A percentile compares a stretch with the other conserved stretches of the same genome.
Evolutionary conservation across 2,329 filamentous ascomycete species (phyloP).

Genomic region (Penicillium sp.): DNA sequence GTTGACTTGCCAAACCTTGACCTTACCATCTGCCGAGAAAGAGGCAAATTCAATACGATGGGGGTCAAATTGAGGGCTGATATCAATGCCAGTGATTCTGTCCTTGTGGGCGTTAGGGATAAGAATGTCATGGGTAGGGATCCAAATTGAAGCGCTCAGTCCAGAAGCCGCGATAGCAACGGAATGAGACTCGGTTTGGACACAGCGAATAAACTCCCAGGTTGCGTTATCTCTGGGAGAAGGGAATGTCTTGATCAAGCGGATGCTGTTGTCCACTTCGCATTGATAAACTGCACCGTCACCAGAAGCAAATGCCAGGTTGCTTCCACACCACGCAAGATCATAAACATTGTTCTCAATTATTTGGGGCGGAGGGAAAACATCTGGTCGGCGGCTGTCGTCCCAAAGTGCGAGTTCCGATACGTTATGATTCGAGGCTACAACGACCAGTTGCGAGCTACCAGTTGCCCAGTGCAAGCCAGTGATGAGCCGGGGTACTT

Average conservation of each 20-base stretch:
- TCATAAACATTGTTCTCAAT: conserved; percentile 43
- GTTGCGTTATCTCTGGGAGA: conserved; percentile 29
- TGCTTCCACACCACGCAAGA: conserved; percentile 41
- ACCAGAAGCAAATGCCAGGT: conserved; percentile 41
- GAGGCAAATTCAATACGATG: conserved; percentile 41
- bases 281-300: conserved; percentile 42
- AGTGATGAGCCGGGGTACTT: conserved; percentile 44
- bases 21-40: conserved; percentile 45
- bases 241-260: conserved; percentile 34
- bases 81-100: conserved; percentile 44
- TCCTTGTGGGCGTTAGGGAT: conserved; percentile 41
- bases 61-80: conserved; percentile 35
- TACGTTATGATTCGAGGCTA: conserved; percentile 42
- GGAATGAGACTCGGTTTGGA: conserved; percentile 26
- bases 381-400: conserved; percentile 36
- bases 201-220: conserved; percentile 44
- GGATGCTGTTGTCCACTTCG: conserved; percentile 38
- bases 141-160: conserved; percentile 41
- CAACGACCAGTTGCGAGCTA: conserved; percentile 41
- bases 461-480: conserved; percentile 42
- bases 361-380: conserved; percentile 35
- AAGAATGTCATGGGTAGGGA: conserved; percentile 44
- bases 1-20: conserved; percentile 46
- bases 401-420: conserved; percentile 48
- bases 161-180: conserved; percentile 42